phyloP scores from a whole-genome alignment of 2,329 filamentous ascomycete genomes.

The Phialophora verrucosa region DNA sequence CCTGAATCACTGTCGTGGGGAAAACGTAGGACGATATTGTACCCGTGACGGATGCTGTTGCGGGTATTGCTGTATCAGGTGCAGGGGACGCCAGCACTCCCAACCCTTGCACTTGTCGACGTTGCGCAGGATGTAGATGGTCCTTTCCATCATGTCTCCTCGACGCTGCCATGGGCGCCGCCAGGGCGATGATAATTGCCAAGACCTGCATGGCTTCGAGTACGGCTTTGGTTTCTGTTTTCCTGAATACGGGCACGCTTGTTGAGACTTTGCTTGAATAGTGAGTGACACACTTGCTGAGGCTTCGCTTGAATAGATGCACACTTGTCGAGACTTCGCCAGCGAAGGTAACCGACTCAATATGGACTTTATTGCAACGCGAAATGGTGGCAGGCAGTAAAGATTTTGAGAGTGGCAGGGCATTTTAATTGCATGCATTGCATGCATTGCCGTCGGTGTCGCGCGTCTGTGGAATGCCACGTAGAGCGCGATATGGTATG shows the following conservation, averaged over 20 bases:
- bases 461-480: constrained; percentile 23
- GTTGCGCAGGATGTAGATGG: constrained; percentile 26
- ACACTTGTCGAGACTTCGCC: constrained; percentile 5
- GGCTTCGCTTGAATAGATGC: too few species aligned
- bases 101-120: constrained; percentile 15
- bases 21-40: constrained; percentile 27
- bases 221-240: not conserved
- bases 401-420: constrained; percentile 11
- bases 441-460: not conserved
- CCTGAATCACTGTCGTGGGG: constrained; percentile 32
- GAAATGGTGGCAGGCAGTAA: not conserved
- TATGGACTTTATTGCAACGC: constrained; percentile 1
- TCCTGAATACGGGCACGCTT: not conserved
- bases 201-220: constrained; percentile 19
- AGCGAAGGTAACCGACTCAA: constrained; percentile 10
- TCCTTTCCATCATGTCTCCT: constrained; percentile 25
- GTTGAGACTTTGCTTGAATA: too few species aligned
- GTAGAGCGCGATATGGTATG: constrained; percentile 22
- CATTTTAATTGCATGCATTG: constrained; percentile 13
- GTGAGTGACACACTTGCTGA: too few species aligned
- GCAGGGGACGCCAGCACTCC: constrained; percentile 10
- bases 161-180: constrained; percentile 5
- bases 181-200: constrained; percentile 17
- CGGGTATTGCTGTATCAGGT: not conserved
- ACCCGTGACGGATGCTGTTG: constrained; percentile 1